A percentile compares a stretch with the other conserved stretches of the same genome.
Evolutionary conservation across 1,284 basidiomycete genomes (phyloP).

Genomic region (Boletus sp.): DNA sequence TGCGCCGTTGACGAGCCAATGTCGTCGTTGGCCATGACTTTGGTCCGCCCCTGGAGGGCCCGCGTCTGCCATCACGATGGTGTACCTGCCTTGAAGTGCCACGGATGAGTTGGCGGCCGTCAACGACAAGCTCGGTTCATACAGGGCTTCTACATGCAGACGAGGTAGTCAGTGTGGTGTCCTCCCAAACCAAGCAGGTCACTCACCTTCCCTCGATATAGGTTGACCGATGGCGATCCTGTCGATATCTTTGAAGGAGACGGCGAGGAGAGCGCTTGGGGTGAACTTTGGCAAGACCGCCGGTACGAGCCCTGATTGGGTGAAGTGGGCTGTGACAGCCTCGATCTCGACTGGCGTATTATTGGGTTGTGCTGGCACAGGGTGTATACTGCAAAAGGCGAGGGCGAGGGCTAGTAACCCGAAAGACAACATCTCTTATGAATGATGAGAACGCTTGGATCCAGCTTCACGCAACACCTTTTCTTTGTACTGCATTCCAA

Average conservation of each 20-base stretch:
- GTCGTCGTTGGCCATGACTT: slow-evolving; percentile 56
- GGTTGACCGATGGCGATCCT: slow-evolving; percentile 54
- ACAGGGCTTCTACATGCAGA: slow-evolving; percentile 43
- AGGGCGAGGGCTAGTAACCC: slow-evolving; percentile 33
- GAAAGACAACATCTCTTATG: slow-evolving; percentile 17
- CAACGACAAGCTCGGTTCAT: slow-evolving; percentile 48
- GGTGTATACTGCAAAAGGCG: slow-evolving; percentile 34
- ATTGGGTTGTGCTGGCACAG: slow-evolving; percentile 42
- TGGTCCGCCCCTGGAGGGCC: slow-evolving; percentile 56
- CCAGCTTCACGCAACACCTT: neutral
- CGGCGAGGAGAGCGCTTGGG: slow-evolving; percentile 51
- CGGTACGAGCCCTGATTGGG: slow-evolving; percentile 56
- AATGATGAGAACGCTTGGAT: neutral
- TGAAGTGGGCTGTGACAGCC: slow-evolving; percentile 60
- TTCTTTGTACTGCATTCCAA: slow-evolving; percentile 18
- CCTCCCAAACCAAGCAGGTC: neutral
- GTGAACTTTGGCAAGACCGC: slow-evolving; percentile 51
- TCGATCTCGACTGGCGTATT: slow-evolving; percentile 40
- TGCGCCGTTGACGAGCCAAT: slow-evolving; percentile 77
- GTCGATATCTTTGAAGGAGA: slow-evolving; percentile 50
- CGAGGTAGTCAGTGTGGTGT: neutral
- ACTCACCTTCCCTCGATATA: slow-evolving; percentile 54
- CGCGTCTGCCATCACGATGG: slow-evolving; percentile 71
- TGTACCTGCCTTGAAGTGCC: slow-evolving; percentile 47
- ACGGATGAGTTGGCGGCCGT: slow-evolving; percentile 46